A percentile compares a stretch with the other conserved stretches of the same genome.
Evolutionary conservation across 2,329 filamentous ascomycete genomes (phyloP).

Genomic region (Dactylella cylindrospora): DNA sequence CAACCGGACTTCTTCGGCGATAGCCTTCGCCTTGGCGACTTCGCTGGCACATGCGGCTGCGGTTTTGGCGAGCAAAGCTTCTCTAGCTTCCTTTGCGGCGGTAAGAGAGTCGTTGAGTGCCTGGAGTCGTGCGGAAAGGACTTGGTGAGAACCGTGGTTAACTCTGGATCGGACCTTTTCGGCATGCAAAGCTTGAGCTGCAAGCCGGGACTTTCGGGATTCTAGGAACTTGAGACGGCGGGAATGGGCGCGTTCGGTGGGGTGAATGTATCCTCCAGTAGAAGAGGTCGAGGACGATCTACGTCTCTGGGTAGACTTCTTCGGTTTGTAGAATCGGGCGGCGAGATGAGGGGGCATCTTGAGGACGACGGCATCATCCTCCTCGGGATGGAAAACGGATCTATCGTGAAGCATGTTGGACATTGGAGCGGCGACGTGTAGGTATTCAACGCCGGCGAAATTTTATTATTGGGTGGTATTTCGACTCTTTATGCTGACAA

Average conservation of each 20-base stretch:
- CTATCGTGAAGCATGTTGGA: conserved; percentile 21
- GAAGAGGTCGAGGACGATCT: conserved; percentile 55
- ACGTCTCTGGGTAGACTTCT: conserved; percentile 65
- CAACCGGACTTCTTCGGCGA: conserved; percentile 80
- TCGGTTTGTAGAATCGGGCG: conserved; percentile 72
- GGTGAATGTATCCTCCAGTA: conserved; percentile 74
- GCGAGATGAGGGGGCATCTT: conserved; percentile 75
- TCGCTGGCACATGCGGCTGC: conserved; percentile 79
- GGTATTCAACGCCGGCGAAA: conserved; percentile 23
- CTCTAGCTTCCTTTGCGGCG: conserved; percentile 69
- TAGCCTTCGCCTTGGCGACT: conserved; percentile 76
- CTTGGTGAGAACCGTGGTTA: conserved; percentile 68
- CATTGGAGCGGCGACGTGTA: conserved; percentile 9
- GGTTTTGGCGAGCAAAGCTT: conserved; percentile 79
- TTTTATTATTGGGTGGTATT: conserved; percentile 30
- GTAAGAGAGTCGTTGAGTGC: conserved; percentile 54
- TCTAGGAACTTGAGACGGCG: conserved; percentile 79
- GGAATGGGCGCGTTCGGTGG: conserved; percentile 56
- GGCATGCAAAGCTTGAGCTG: conserved; percentile 76
- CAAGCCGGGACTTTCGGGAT: conserved; percentile 74
- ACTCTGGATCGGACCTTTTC: conserved; percentile 75
- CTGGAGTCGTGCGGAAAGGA: conserved; percentile 59
- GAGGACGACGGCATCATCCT: conserved; percentile 52
- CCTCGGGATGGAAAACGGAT: conserved; percentile 34
- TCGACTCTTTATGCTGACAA: conserved; percentile 25